Evolutionary conservation across 352 stramenopile genomes (phyloP), one percentile per base, ranked within the genome.

Genomic region (Phytopythium sindhum): DNA sequence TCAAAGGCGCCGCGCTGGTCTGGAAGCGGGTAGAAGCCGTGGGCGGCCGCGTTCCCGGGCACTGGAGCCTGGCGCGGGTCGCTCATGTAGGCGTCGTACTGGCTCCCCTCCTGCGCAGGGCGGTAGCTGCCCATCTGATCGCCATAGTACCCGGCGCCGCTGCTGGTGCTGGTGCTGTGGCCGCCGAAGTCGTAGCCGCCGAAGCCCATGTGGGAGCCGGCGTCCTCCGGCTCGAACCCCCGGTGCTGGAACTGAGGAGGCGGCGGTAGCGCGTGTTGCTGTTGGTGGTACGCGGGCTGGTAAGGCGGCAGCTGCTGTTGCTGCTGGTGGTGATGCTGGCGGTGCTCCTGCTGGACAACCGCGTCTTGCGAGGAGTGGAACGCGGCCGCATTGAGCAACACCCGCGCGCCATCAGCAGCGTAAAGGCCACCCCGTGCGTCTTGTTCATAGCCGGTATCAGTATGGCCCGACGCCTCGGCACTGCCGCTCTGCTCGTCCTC

Each of bases 361-460:
- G 89, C 85, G 37, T 90, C 81, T 29, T 86, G 70, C 3, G 79
- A 88, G n/a, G 81, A 89, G 53, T 90, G 81, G 63, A 90, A 84
- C 6, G 83, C 83, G 10, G 54, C 54, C 5, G 83, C 83, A 14
- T 84, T 84, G 33, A 92, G 64, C 54, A 92, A 63, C 17, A 76
- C 83, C 39, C 89, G 81, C 17, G 83, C 89, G 54, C 83, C 83
- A 56, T 92, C 80, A 1, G 74, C 66, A 11, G 75, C 65, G 44
- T 80, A 84, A 11, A 37, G 35, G 10, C 44, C 52, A n/a, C 42
- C 21, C 39, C 26, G 31, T 37, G 51, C 19, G n/a, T 44, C 51
- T 19, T 17, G 31, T 15, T 57, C 51, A 24, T 51, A 51, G n/a
- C 23, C 23, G 44, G 44, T n/a, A 21, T 51, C 44, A 6, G 44